Conservation (phyloP, 345 rosid genomes). For the Camelina hispida region DNA sequence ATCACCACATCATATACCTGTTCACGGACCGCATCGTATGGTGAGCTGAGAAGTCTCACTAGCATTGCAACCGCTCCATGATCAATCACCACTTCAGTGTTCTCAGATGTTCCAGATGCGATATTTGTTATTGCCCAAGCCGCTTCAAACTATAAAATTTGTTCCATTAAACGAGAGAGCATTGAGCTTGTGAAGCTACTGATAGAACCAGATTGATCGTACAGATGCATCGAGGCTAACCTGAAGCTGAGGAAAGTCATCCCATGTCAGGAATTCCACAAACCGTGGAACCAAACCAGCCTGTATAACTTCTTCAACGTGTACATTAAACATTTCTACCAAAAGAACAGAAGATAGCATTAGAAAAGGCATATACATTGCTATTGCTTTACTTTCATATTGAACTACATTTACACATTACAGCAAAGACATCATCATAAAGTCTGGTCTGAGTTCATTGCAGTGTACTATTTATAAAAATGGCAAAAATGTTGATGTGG, state of each 20-base stretch:
- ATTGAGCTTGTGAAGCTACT: slow-evolving; percentile 22
- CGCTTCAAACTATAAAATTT: slow-evolving; percentile 66
- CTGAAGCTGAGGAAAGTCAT: slow-evolving; percentile 47
- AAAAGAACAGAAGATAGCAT: slow-evolving; percentile 24
- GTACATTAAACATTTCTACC: slow-evolving; percentile 43
- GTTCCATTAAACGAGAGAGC: slow-evolving; percentile 12
- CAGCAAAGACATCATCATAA: background rate
- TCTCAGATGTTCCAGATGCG: slow-evolving; percentile 91
- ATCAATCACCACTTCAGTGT: slow-evolving; percentile 84
- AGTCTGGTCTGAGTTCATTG: background rate
- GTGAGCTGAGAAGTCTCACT: slow-evolving; percentile 77
- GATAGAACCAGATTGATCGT: slow-evolving; percentile 23
- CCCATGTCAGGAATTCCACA: slow-evolving; percentile 48
- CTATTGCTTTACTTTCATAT: background rate
- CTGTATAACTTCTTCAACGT: slow-evolving; percentile 46
- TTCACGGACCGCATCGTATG: slow-evolving; percentile 75
- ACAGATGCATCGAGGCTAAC: slow-evolving; percentile 27
- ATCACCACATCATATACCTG: slow-evolving; percentile 58
- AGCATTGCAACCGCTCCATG: slow-evolving; percentile 87
- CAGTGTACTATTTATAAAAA: background rate
- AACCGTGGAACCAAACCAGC: slow-evolving; percentile 50
- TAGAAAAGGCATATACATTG: slow-evolving; percentile 18
- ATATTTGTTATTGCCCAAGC: slow-evolving; percentile 94
- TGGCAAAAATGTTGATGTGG: background rate
- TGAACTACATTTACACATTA: slow-evolving; percentile 2